A percentile compares a stretch with the other conserved stretches of the same genome.
These are phyloP conservation scores for Phytophthora podocarpi DNA, from an alignment of 352 stramenopile genomes.

Conservation along the genomic window DNA sequence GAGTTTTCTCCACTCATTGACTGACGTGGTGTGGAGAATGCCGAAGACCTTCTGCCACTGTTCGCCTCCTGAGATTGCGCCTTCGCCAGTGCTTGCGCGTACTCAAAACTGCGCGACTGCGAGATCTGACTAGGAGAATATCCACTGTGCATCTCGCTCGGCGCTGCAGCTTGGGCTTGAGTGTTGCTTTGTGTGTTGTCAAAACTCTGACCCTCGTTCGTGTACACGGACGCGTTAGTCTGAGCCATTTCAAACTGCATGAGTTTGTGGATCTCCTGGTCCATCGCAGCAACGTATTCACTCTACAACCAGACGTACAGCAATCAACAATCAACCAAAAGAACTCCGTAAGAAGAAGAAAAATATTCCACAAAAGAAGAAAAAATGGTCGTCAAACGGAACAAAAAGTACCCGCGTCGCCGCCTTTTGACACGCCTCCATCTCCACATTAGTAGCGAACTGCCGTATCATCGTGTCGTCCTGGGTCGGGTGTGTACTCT, in stretches of 20 bases:
- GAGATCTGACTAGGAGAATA: slow-evolving; percentile 32
- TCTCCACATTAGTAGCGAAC: slow-evolving; percentile 72
- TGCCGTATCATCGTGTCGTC: slow-evolving; percentile 55
- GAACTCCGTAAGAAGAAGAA: no score
- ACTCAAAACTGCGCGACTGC: slow-evolving; percentile 35
- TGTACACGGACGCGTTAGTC: slow-evolving; percentile 14
- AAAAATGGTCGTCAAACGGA: slow-evolving; percentile 1
- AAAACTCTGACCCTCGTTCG: slow-evolving; percentile 21
- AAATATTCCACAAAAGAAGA: slow-evolving; percentile 22
- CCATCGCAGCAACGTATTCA: slow-evolving; percentile 59
- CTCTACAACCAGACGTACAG: slow-evolving; percentile 36
- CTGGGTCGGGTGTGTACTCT: slow-evolving; percentile 60
- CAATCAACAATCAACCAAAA: slow-evolving; percentile 4
- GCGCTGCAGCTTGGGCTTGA: background rate
- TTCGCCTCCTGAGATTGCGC: slow-evolving; percentile 26
- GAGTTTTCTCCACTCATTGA: slow-evolving; percentile 35
- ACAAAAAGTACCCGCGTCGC: slow-evolving; percentile 40
- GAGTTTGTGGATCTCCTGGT: slow-evolving; percentile 67
- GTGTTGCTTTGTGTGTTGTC: slow-evolving; percentile 14
- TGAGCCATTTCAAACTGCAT: slow-evolving; percentile 55
- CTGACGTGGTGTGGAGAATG: slow-evolving; percentile 23
- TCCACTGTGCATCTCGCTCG: slow-evolving; percentile 20
- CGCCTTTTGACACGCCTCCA: slow-evolving; percentile 61
- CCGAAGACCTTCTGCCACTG: background rate
- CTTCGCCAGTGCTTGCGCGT: slow-evolving; percentile 41